Evolutionary conservation across 805 yeast species (phyloP).

Genomic region (Kuraishia ogatae): DNA sequence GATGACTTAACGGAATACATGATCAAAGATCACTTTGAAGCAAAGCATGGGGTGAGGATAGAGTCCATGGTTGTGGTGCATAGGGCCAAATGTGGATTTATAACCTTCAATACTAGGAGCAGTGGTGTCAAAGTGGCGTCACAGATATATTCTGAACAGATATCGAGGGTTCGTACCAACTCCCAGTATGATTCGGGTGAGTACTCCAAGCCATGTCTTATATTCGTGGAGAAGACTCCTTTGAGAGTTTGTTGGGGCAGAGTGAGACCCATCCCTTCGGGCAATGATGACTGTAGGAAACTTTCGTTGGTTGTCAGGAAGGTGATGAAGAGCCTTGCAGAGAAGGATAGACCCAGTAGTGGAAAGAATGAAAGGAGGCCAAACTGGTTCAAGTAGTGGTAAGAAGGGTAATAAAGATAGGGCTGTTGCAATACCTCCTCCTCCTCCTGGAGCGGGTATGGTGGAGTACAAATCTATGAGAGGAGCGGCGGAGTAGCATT

Average conservation of each 20-base stretch:
- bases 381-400: background rate
- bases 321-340: conserved; percentile 1
- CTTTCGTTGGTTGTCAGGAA: background rate
- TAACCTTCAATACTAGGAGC: conserved; percentile 39
- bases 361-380: background rate
- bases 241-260: conserved; percentile 1
- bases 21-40: conserved; percentile 40
- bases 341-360: conserved; percentile 1
- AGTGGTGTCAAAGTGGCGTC: conserved; percentile 41
- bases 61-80: conserved; percentile 44
- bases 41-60: conserved; percentile 31
- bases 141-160: conserved; percentile 7
- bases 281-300: conserved; percentile 1
- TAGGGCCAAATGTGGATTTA: conserved; percentile 54
- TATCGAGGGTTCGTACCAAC: background rate
- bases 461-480: conserved; percentile 2
- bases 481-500: background rate
- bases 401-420: background rate
- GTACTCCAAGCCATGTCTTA: background rate
- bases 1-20: conserved; percentile 57
- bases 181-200: background rate
- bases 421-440: background rate
- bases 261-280: background rate
- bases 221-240: background rate
- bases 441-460: background rate